These are phyloP conservation scores for Citrus glauca DNA, from an alignment of 345 rosid genomes.

Conservation along the genomic window DNA sequence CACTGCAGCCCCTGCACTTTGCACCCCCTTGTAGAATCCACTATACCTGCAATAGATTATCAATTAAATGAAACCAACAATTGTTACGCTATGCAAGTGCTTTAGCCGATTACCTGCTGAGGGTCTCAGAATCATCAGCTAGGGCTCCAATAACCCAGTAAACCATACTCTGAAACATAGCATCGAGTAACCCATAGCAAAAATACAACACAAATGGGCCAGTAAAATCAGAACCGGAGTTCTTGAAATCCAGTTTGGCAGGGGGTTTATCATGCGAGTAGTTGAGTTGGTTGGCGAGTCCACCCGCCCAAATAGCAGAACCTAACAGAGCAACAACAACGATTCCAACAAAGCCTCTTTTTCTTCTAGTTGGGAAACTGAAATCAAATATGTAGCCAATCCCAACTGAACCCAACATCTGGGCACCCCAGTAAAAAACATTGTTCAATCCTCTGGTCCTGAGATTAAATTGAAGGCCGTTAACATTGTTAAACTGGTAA, in stretches of 20 bases:
- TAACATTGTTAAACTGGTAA: conserved; percentile 82
- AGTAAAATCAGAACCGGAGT: conserved; percentile 47
- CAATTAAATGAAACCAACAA: not conserved
- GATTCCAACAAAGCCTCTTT: conserved; percentile 70
- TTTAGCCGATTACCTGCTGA: conserved; percentile 49
- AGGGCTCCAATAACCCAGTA: conserved; percentile 93
- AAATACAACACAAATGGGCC: conserved; percentile 79
- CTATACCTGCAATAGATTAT: conserved; percentile 44
- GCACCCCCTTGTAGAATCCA: conserved; percentile 93
- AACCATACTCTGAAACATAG: conserved; percentile 89
- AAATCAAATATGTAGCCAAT: conserved; percentile 79
- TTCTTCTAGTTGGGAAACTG: conserved; percentile 66
- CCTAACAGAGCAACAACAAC: conserved; percentile 55
- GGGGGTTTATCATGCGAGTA: conserved; percentile 40
- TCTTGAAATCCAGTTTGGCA: conserved; percentile 62
- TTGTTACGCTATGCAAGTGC: not conserved
- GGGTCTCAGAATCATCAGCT: conserved; percentile 80
- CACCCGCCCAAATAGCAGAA: conserved; percentile 77
- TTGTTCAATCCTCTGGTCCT: conserved; percentile 88
- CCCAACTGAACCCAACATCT: conserved; percentile 70
- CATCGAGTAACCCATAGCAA: conserved; percentile 79
- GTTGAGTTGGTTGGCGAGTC: conserved; percentile 60
- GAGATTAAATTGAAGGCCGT: conserved; percentile 54
- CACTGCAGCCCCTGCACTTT: conserved; percentile 91
- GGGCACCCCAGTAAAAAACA: conserved; percentile 92